Conservation (phyloP, 371 early-diverging fungal species). For the Coemansia sp. region DNA sequence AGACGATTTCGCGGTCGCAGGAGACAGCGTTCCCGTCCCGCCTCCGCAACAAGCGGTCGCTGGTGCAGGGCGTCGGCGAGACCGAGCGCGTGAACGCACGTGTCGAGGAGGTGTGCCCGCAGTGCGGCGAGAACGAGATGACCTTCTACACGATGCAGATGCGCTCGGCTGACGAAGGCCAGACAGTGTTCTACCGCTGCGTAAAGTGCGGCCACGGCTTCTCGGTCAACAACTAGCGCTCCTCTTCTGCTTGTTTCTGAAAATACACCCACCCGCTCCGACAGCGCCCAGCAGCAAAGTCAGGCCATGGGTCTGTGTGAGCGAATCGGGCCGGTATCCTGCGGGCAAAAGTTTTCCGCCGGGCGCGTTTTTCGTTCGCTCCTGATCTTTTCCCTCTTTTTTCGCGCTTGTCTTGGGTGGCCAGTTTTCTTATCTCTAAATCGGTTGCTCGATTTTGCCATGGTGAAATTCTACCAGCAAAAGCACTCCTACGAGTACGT, state of each 20-base stretch:
- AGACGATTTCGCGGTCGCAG: slow-evolving; percentile 74
- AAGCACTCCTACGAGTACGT: slow-evolving; percentile 71
- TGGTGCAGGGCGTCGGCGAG: slow-evolving; percentile 63
- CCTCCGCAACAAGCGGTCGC: slow-evolving; percentile 68
- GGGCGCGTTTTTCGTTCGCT: not conserved
- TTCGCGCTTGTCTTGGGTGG: not conserved
- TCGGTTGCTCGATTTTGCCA: slow-evolving; percentile 19
- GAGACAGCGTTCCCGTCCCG: slow-evolving; percentile 81
- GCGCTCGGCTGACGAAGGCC: slow-evolving; percentile 99
- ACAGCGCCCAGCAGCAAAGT: not conserved
- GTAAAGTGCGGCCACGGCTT: slow-evolving; percentile 89
- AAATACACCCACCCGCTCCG: not conserved
- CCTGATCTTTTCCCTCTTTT: not conserved
- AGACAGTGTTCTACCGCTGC: slow-evolving; percentile 99
- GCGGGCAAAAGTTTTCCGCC: not conserved
- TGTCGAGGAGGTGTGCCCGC: slow-evolving; percentile 98
- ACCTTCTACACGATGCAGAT: slow-evolving; percentile 98
- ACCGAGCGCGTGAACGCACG: slow-evolving; percentile 45
- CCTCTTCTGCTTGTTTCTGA: not conserved
- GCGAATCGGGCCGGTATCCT: not conserved
- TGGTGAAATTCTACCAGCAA: slow-evolving; percentile 79
- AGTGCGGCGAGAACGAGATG: slow-evolving; percentile 93
- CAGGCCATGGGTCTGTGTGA: not conserved
- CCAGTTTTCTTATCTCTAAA: not conserved
- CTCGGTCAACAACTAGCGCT: slow-evolving; percentile 40